Base-by-base conservation (phyloP, 192 early-diverging fungal species). In the Chytriomyces sp. region DNA sequence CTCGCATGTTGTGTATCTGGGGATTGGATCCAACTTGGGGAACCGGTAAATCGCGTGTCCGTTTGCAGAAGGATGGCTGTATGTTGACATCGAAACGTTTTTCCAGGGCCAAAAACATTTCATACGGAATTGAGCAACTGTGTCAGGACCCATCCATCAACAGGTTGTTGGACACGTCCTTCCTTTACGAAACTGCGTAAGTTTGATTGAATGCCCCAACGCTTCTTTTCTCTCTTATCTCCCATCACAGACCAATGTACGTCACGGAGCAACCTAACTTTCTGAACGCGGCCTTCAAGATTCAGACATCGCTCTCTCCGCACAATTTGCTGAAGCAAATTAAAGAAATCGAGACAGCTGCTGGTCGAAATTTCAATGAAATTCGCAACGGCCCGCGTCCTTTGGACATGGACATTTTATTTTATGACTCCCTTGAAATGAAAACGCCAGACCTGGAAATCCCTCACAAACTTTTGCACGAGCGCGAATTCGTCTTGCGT, bases 341-440 rank as follows among this genome's bases (percentile, higher is more conserved):
- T 44, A 96, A 98, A 77, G 77, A 86, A 5, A 92, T 96, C 37
- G 98, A 99, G 78, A 77, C 75, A 17, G 85, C 86, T 30, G 82
- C 98, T 80, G 95, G 95, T 14, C 84, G 98, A 26, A 81, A 88
- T 67, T 83, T 88, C 69, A 49, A 39, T 12, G 76, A 72, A 40
- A 83, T 86, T 41, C 80, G 81, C 12, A 92, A 95, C 77, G 96
- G 95, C 3, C 98, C 96, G 49, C 87, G 98, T 7, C 87, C 91
- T 5, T 93, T 99, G 52, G 98, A 99, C 75, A 85, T 98, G 8
- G 98, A 99, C 70, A 98, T 99, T 65, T 75, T 99, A n/a, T 91
- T 93, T 71, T 99, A 93, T 77, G 92, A 95, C 69, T 82, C 87
- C 53, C 58, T 91, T 44, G 84, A 92, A 38, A 80, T 95, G 61